Base-by-base conservation (phyloP, 2,329 filamentous ascomycete genomes). In the Didymella keratinophila region DNA sequence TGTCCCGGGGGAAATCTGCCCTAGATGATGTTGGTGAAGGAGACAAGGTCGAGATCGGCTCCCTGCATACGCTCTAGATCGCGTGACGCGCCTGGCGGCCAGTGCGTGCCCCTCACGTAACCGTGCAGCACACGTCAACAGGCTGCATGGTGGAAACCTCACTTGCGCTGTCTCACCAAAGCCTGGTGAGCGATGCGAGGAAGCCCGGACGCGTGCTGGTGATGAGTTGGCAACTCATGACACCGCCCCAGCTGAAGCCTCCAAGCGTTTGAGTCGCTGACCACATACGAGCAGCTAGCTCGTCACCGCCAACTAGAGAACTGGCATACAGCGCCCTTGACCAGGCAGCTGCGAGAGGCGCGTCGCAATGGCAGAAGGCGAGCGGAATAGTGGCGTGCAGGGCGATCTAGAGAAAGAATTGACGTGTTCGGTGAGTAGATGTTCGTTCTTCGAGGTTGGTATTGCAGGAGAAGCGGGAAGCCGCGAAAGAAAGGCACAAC, bases 371-470 rank as follows among this genome's bases (percentile, higher is more conserved):
- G 70, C 71, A 44, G 76, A 74, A 62, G 71, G 58, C 46, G 65
- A 68, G 63, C 63, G 65, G 52, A 62, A 62, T 44, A 81, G 79
- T 47, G 72, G 83, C 56, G 74, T 82, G 71, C 72, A 83, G 52
- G 73, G 82, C 70, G 92, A 96, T 78, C 83, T 97, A 69, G 95
- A 97, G 81, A 94, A 89, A 78, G 95, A 99, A 85, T 82, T 98
- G 80, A 93, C 90, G 52, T 98, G 94, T 82, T 96, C 94, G 75
- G 93, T 97, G 85, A 80, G 90, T 86, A 28, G 57, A 60, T 52
- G 45, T 62, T 50, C 50, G 52, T 46, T 43, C 49, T 61, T 63
- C n/a, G 30, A 42, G 37, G 44, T 56, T 49, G 47, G 58, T 54
- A 56, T 56, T 50, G 36, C 42, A 56, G 48, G 46, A 49, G 60